A percentile compares a stretch with the other conserved stretches of the same genome.
These are phyloP conservation scores for Fagopyrum tataricum DNA, from an alignment of 148 eudicot species.

Conservation along the genomic window DNA sequence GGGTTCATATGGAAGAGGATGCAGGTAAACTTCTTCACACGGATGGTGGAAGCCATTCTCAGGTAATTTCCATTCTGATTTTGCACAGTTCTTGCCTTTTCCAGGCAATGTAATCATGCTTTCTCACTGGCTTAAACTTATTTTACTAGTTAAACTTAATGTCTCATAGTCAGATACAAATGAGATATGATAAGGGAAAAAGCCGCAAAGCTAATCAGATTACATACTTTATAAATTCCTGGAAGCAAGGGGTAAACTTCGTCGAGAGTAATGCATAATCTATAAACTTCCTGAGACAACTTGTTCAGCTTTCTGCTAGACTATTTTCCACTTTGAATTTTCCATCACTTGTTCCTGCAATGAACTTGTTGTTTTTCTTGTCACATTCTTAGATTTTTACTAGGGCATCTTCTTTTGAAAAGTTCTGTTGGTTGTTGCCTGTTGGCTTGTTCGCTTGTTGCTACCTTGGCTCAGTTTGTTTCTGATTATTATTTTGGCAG, in stretches of 20 bases:
- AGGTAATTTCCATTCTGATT: constrained; percentile 38
- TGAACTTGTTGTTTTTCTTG: background rate
- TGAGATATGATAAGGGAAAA: background rate
- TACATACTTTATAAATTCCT: background rate
- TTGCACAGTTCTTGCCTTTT: background rate
- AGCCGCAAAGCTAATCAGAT: background rate
- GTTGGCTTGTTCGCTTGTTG: background rate
- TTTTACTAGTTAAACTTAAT: background rate
- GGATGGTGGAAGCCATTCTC: constrained; percentile 66
- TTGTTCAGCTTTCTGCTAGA: background rate
- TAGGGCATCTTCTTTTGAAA: background rate
- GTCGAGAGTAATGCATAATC: background rate
- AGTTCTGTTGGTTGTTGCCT: no score
- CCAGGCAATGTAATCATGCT: background rate
- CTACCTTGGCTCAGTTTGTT: background rate
- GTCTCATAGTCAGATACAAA: background rate
- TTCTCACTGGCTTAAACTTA: background rate
- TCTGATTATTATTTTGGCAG: constrained; percentile 30
- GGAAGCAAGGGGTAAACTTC: background rate
- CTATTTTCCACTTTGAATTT: background rate
- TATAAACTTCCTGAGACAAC: background rate
- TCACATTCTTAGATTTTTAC: background rate
- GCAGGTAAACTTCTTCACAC: constrained; percentile 91
- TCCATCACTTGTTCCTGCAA: background rate
- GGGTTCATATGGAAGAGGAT: constrained; percentile 99